Percentiles rank a stretch among this genome's conserved stretches.
Evolutionary conservation across 441 rosid species (phyloP).

Genomic region (Erysimum cheiri): DNA sequence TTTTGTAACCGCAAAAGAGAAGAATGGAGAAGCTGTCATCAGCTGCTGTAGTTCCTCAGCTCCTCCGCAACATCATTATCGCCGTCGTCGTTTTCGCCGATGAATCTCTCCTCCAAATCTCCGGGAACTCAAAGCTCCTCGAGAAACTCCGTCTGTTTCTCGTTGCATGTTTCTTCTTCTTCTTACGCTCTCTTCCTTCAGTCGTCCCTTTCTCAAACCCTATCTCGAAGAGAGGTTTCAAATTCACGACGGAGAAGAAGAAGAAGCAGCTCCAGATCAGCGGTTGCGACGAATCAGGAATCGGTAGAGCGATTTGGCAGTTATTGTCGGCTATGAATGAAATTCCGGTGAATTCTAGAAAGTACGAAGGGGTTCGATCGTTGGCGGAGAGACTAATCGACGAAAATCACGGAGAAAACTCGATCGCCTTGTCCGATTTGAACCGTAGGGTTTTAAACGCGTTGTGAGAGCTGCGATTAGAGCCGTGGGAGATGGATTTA

Average conservation of each 20-base stretch:
- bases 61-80: conserved; percentile 58
- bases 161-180: conserved; percentile 60
- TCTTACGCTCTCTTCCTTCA: conserved; percentile 60
- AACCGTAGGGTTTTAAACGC: conserved; percentile 64
- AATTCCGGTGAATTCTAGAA: conserved; percentile 78
- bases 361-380: conserved; percentile 72
- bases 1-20: conserved; percentile 23
- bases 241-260: neutral
- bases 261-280: conserved; percentile 34
- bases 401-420: conserved; percentile 62
- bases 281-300: conserved; percentile 52
- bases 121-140: conserved; percentile 54
- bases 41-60: conserved; percentile 53
- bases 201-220: conserved; percentile 45
- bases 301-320: conserved; percentile 76
- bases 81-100: conserved; percentile 66
- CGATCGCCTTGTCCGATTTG: conserved; percentile 53
- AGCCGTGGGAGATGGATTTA: conserved; percentile 50
- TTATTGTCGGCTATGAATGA: conserved; percentile 58
- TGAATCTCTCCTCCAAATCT: conserved; percentile 54
- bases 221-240: neutral
- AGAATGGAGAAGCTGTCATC: conserved; percentile 53
- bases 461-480: conserved; percentile 49
- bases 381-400: conserved; percentile 77
- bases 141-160: conserved; percentile 56